A percentile compares a stretch with the other conserved stretches of the same genome.
These are phyloP conservation scores for Penstemon newberryi DNA, from an alignment of 257 asterid species.

Conservation along the genomic window DNA sequence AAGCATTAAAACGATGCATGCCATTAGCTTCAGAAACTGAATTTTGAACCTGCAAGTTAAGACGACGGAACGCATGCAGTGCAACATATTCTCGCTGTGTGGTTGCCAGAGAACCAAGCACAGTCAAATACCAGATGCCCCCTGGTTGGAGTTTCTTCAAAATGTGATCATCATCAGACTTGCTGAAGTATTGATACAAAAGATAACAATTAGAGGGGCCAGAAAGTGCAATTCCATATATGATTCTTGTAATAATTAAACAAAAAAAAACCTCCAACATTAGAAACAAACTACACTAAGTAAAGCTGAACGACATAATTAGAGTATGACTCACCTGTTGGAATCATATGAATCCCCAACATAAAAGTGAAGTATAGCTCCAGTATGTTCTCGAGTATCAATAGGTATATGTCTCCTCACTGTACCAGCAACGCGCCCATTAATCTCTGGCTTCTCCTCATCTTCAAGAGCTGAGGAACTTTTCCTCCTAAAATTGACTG, in stretches of 20 bases:
- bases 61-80: slow-evolving; percentile 96
- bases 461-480: slow-evolving; percentile 55
- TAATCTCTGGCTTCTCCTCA: slow-evolving; percentile 67
- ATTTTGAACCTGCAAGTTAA: slow-evolving; percentile 68
- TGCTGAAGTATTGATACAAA: slow-evolving; percentile 45
- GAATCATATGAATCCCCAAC: slow-evolving; percentile 85
- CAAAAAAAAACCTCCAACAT: not conserved
- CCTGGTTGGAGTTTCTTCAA: slow-evolving; percentile 86
- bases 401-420: slow-evolving; percentile 90
- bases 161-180: slow-evolving; percentile 76
- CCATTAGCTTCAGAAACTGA: slow-evolving; percentile 12
- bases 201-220: slow-evolving; percentile 24
- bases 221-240: slow-evolving; percentile 19
- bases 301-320: slow-evolving; percentile 13
- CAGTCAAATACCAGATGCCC: slow-evolving; percentile 81
- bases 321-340: slow-evolving; percentile 53
- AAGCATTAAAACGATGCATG: slow-evolving; percentile 5
- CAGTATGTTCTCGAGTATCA: slow-evolving; percentile 82
- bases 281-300: slow-evolving; percentile 6
- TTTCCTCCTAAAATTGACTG: slow-evolving; percentile 71
- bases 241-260: not conserved
- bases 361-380: slow-evolving; percentile 91
- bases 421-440: slow-evolving; percentile 94
- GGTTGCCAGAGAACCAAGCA: slow-evolving; percentile 92
- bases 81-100: slow-evolving; percentile 94